Percentiles rank a stretch among this genome's conserved stretches.
phyloP scores from a whole-genome alignment of 768 basidiomycete genomes.

The Termitomyces heimii region DNA sequence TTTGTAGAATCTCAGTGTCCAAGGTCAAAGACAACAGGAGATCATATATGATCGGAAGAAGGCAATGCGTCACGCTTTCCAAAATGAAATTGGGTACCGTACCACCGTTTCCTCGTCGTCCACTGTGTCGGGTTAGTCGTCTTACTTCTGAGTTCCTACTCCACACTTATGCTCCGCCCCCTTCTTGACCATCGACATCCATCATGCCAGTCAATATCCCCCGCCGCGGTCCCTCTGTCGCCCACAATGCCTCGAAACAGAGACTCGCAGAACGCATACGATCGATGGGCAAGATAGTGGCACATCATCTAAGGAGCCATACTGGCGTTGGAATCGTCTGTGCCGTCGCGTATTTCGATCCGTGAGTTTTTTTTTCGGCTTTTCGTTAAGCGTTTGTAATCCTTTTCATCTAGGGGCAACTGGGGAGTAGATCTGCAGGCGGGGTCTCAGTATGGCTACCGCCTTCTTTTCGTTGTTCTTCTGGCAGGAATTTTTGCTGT shows the following conservation, averaged over 20 bases:
- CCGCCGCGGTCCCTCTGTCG: not conserved
- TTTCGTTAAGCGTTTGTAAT: not conserved
- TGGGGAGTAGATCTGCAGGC: slow-evolving; percentile 91
- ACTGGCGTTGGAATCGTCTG: slow-evolving; percentile 84
- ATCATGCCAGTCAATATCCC: not conserved
- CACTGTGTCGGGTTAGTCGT: slow-evolving; percentile 34
- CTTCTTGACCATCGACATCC: not conserved
- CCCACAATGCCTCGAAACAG: slow-evolving; percentile 1
- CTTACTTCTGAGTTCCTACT: slow-evolving; percentile 20
- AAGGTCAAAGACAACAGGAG: not conserved
- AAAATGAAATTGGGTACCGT: slow-evolving; percentile 26
- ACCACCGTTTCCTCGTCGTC: slow-evolving; percentile 32
- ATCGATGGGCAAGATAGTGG: slow-evolving; percentile 23
- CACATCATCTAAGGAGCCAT: slow-evolving; percentile 56
- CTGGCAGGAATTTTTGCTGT: slow-evolving; percentile 79
- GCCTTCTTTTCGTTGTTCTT: slow-evolving; percentile 79
- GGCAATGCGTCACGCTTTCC: slow-evolving; percentile 12
- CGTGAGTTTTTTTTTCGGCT: slow-evolving; percentile 41
- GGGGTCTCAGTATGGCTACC: slow-evolving; percentile 81
- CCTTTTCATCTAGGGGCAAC: slow-evolving; percentile 52
- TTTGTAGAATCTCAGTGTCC: not conserved
- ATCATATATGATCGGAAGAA: not conserved
- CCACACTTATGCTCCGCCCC: slow-evolving; percentile 18
- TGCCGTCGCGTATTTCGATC: slow-evolving; percentile 86
- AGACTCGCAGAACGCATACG: slow-evolving; percentile 21